Base-by-base conservation (phyloP, 768 basidiomycete species). In the Gloeopeniophorella convolvens region DNA sequence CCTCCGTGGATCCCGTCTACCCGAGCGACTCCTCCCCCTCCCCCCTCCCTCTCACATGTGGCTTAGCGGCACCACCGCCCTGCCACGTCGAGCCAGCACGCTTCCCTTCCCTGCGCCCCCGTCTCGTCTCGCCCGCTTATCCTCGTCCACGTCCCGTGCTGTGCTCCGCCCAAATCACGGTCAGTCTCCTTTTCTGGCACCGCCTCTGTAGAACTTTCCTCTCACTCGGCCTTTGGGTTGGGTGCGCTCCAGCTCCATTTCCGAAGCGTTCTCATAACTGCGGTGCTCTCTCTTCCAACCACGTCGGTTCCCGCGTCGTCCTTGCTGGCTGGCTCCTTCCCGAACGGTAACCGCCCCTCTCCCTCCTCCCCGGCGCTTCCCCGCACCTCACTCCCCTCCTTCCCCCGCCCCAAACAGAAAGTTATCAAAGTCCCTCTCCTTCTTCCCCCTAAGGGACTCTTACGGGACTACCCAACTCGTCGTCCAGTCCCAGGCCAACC, bases 371-470 rank as follows among this genome's bases (percentile, higher is more conserved):
- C 10, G 24, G 42, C 39, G 51, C 32, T 16, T 36, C 9, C 28
- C 51, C 48, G 31, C 36, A 24, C 27, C 42, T n/a, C n/a, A n/a
- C 28, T 33, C 21, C 21, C 63, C 63, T 66, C 64, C 63, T 68
- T 63, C 61, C 62, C 61, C 51, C 48, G 34, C 51, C 61, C 47
- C 54, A 57, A 62, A 62, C 62, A 92, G 89, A 27, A 83, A 83
- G 66, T 73, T 83, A 15, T 73, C 72, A 47, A 83, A 80, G 66
- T 68, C 66, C 43, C 69, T 92, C 59, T 87, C 87, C 49, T 97
- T 97, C 72, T 90, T 86, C 70, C 83, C 83, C 27, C 76, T 96
- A 63, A 85, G 80, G 61, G 92, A 94, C 66, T 74, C 82, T 35
- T 75, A 75, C 56, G 88, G 89, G 30, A 79, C 75, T 0, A 78